These are phyloP conservation scores for Russula lepida DNA, from an alignment of 768 basidiomycete genomes.

Conservation along the genomic window DNA sequence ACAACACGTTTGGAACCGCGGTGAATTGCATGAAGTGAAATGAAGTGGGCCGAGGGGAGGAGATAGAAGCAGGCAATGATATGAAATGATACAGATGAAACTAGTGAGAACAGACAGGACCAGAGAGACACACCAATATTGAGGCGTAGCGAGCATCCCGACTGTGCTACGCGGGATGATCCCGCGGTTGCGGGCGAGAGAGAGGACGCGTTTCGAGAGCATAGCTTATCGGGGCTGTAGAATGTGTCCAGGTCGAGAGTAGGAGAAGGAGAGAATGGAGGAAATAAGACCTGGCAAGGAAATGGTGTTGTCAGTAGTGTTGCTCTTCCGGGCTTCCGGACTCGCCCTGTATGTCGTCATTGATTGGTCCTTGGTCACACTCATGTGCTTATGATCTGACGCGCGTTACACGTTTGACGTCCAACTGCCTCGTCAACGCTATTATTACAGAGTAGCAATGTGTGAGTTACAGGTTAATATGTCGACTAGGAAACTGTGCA, in stretches of 20 bases:
- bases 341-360: not conserved
- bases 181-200: conserved; percentile 17
- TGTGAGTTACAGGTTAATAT: not conserved
- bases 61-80: not conserved
- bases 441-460: not conserved
- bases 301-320: not conserved
- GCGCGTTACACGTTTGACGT: not conserved
- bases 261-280: not conserved
- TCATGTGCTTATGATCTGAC: not conserved
- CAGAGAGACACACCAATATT: conserved; percentile 16
- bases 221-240: conserved; percentile 3
- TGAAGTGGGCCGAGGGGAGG: conserved; percentile 2
- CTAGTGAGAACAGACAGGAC: not conserved
- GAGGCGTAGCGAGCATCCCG: conserved; percentile 16
- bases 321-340: not conserved
- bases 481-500: not conserved
- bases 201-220: conserved; percentile 22
- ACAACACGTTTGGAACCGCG: not conserved
- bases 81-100: not conserved
- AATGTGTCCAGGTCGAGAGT: not conserved
- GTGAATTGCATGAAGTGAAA: not conserved
- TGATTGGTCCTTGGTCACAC: not conserved
- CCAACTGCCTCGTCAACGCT: not conserved
- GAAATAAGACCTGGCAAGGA: not conserved
- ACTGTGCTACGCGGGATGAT: conserved; percentile 13